Percentiles rank a stretch among this genome's conserved stretches.
Evolutionary conservation across 2,329 filamentous ascomycete species (phyloP).

Genomic region (Elsinoe batatas): DNA sequence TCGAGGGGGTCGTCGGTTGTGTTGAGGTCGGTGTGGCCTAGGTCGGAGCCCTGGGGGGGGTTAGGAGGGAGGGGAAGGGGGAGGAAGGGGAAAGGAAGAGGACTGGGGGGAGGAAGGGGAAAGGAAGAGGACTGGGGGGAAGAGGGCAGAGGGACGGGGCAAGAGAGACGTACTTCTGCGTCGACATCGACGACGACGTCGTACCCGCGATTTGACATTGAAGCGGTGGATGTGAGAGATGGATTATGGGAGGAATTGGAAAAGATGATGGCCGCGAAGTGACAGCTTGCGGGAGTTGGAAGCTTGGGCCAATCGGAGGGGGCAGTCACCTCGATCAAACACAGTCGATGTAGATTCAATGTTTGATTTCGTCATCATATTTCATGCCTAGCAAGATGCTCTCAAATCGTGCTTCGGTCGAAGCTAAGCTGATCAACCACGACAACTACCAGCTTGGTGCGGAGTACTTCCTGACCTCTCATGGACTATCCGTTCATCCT

Average conservation of each 20-base stretch:
- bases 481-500: no score
- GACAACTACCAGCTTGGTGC: no score
- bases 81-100: background rate
- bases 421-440: no score
- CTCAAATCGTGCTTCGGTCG: no score
- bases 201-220: conserved; percentile 62
- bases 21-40: conserved; percentile 95
- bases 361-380: no score
- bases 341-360: no score
- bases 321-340: no score
- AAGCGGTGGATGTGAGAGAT: background rate
- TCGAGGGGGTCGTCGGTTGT: conserved; percentile 68
- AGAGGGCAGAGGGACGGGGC: background rate
- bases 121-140: background rate
- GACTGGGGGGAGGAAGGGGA: background rate
- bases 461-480: no score
- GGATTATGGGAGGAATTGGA: background rate
- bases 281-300: background rate
- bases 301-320: background rate
- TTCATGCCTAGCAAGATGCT: no score
- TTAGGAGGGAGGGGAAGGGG: background rate
- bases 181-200: conserved; percentile 98
- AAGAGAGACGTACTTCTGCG: conserved; percentile 59
- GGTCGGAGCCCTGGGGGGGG: conserved; percentile 60
- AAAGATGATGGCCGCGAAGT: background rate